A percentile compares a stretch with the other conserved stretches of the same genome.
phyloP scores from a whole-genome alignment of 1,284 basidiomycete species.

The Ganoderma boninense region DNA sequence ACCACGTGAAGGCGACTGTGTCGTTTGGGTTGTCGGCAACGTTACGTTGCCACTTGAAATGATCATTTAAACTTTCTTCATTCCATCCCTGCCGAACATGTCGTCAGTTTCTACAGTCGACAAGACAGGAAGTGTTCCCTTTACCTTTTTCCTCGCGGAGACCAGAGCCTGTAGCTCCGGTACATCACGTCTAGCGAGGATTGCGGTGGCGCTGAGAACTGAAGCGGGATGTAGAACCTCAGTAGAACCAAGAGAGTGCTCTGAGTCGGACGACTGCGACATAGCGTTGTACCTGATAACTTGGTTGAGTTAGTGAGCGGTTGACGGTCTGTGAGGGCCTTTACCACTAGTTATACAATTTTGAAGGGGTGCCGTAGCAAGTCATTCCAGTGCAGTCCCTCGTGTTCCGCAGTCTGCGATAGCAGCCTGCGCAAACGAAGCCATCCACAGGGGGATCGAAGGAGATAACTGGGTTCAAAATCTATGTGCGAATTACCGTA shows the following conservation, averaged over 20 bases:
- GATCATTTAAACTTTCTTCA: slow-evolving; percentile 2
- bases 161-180: slow-evolving; percentile 13
- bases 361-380: neutral
- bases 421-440: neutral
- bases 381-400: neutral
- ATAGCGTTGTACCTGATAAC: neutral
- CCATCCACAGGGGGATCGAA: neutral
- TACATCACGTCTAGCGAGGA: slow-evolving; percentile 10
- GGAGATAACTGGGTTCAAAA: neutral
- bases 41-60: slow-evolving; percentile 11
- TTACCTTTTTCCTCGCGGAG: slow-evolving; percentile 11
- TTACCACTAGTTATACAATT: neutral
- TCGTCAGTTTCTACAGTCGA: no score
- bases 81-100: slow-evolving; percentile 16
- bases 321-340: neutral
- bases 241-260: neutral
- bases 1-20: slow-evolving; percentile 19
- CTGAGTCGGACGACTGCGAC: neutral
- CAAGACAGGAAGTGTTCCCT: neutral
- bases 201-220: neutral
- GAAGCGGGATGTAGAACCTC: neutral
- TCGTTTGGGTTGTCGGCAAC: slow-evolving; percentile 2
- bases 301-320: neutral
- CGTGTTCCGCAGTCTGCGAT: neutral
- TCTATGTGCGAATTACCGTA: neutral